Evolutionary conservation across 768 basidiomycete species (phyloP), one percentile per base, ranked within the genome.

Genomic region (Lentinus brumalis): DNA sequence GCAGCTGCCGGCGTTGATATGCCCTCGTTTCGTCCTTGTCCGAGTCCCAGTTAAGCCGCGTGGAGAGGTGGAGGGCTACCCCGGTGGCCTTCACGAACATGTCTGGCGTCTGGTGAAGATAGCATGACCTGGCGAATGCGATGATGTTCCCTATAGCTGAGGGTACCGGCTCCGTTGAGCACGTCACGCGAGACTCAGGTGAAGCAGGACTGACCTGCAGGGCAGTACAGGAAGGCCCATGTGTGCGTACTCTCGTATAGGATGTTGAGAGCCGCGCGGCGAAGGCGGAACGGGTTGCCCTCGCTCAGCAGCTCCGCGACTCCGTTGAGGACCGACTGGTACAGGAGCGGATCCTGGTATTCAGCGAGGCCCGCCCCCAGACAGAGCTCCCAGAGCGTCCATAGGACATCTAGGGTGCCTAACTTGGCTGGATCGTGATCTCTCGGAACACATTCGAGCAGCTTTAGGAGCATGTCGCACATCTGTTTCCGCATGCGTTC

Each of bases 381-480:
- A 40, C 50, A 58, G 6, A 58, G n/a, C 41, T 58, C 57, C 57
- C 57, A 58, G 26, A 58, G 50, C 26, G 49, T 50, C 57, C 57
- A 58, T 2, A 58, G 31, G 11, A 58, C 50, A 40, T 58, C 57
- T 16, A 58, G 41, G 0, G 40, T 50, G 9, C 57, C 57, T 1
- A 52, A 18, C 29, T 31, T 40, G 4, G 40, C 16, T 11, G 57
- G 47, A 30, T 58, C 57, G 30, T 41, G 40, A 30, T 58, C 30
- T 4, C 50, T 50, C 10, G 57, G 57, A 41, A 52, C n/a, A 26
- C n/a, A 47, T 14, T 51, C 29, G 1, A 58, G 40, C 8, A 58
- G 57, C 50, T 44, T 42, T 39, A 58, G 50, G 7, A 58, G 50
- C 47, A 58, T 50, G 16, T 52, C 31, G 9, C 51, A 29, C n/a